Evolutionary conservation across 345 rosid species (phyloP), one percentile per base, ranked within the genome.

Genomic region (Jatropha curcas): DNA sequence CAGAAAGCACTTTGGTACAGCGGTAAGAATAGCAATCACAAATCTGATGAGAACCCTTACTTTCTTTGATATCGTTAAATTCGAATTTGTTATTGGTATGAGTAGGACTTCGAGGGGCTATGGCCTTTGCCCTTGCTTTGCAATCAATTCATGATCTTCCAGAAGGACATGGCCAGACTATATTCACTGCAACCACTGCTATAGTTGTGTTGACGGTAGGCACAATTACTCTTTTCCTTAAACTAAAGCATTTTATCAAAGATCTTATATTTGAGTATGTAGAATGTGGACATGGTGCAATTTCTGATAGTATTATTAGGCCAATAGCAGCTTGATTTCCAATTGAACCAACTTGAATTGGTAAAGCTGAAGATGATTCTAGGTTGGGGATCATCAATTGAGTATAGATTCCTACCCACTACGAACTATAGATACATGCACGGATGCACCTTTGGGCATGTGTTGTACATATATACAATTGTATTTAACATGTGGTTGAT

Each of bases 101-200:
- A 11, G 53, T 37, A 74, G 72, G 72, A 59, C 72, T 68, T 60
- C 67, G 78, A 45, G 65, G 99, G 58, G 99, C 99, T 28, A 95
- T 95, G 99, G 99, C 99, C 69, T 95, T 95, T 89, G 99, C 99
- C 62, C 97, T 95, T 86, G 99, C 99, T 75, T 84, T 95, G 86
- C 98, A 95, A 78, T 91, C 99, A 25, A 81, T 95, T 76, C 99
- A 95, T 73, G 98, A 95, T 76, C 97, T 95, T 73, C 96, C 97
- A 17, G 98, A 90, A 76, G 99, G 99, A 68, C 99, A 92, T 80
- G 99, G 99, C 68, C 98, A 92, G 80, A 95, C 98, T 60, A 92
- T 95, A 82, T 95, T 95, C 81, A 89, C 98, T 27, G 97, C 98
- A 65, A 95, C 99, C 30, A 95, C 99, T 53, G 97, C 98, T 50